Conservation (phyloP, 2,329 filamentous ascomycete genomes). For the Massarina eburnea region DNA sequence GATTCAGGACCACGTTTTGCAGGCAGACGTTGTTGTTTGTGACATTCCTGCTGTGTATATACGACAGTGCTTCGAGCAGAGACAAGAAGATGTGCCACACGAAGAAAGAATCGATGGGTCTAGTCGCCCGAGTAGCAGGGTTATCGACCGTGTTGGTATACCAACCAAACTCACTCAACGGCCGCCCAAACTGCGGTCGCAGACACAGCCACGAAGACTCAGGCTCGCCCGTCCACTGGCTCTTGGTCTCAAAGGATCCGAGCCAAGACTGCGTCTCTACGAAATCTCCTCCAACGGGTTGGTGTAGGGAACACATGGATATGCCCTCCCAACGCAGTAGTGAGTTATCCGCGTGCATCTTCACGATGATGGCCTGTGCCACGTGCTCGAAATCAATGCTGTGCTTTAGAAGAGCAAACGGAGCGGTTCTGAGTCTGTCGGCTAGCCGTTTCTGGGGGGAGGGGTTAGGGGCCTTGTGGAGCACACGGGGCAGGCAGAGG, state of each 20-base stretch:
- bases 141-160: not conserved
- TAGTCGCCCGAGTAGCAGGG: not conserved
- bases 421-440: not conserved
- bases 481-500: not conserved
- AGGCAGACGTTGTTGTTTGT: conserved; percentile 5
- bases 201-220: conserved; percentile 7
- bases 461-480: not conserved
- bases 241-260: not conserved
- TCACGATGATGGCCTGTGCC: conserved; percentile 5
- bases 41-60: conserved; percentile 8
- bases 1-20: conserved; percentile 10
- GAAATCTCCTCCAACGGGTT: not conserved
- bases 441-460: not conserved
- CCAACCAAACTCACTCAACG: conserved; percentile 9
- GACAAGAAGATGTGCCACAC: conserved; percentile 15
- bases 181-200: conserved; percentile 13
- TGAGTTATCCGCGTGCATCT: not conserved
- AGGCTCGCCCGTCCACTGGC: conserved; percentile 2
- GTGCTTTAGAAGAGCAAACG: not conserved
- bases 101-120: conserved; percentile 10
- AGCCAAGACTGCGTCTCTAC: not conserved
- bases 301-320: not conserved
- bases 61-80: conserved; percentile 9
- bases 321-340: conserved; percentile 1
- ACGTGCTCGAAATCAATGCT: not conserved